These are phyloP conservation scores for Ceratobasidium sp. DNA, from an alignment of 1,284 basidiomycete genomes.

Conservation along the genomic window DNA sequence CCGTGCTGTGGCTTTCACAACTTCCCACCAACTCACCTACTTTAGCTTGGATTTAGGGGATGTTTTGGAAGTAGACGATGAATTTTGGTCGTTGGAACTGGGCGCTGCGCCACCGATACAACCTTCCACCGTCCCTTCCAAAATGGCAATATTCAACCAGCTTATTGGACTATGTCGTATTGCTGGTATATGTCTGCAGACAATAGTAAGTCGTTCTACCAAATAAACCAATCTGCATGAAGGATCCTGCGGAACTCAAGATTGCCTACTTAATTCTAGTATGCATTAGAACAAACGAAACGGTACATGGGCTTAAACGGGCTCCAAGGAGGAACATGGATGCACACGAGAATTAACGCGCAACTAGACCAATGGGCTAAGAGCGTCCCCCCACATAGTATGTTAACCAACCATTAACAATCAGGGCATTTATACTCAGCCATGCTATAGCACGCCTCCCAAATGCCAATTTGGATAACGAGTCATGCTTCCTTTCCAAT, in stretches of 20 bases:
- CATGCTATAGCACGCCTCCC: background rate
- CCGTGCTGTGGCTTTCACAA: too few relatives aligned
- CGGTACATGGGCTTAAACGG: background rate
- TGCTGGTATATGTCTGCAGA: background rate
- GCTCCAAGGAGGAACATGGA: background rate
- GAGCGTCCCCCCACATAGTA: background rate
- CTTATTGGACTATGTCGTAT: background rate
- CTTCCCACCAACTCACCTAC: too few relatives aligned
- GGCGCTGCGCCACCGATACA: background rate
- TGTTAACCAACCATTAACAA: background rate
- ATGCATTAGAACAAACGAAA: background rate
- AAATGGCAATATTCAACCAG: background rate
- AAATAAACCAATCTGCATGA: too few relatives aligned
- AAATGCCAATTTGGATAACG: background rate
- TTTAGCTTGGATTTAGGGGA: background rate
- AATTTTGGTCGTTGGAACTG: background rate
- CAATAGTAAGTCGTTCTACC: background rate
- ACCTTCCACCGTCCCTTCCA: background rate
- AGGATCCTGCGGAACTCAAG: too few relatives aligned
- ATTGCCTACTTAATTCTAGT: too few relatives aligned
- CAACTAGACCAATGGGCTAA: background rate
- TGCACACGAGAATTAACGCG: background rate
- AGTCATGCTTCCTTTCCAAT: background rate
- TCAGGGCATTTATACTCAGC: background rate
- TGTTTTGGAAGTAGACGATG: too few relatives aligned